Base-by-base conservation (phyloP, 2,329 filamentous ascomycete genomes). In the Clarireedia monteithiana region DNA sequence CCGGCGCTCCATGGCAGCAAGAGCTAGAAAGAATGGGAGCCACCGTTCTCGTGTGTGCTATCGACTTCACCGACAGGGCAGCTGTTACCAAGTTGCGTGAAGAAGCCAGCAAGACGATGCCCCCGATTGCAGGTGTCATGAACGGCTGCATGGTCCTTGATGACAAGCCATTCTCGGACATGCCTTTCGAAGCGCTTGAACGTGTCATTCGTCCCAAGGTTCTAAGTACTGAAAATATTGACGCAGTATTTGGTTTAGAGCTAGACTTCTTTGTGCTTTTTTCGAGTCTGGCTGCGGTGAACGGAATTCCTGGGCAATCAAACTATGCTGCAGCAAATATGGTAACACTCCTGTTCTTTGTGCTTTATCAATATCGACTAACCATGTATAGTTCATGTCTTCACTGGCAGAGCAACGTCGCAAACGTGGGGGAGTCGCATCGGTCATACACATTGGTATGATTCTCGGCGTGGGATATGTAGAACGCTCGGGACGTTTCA, bases 401-500 rank as follows among this genome's bases (percentile, higher is more conserved):
- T 63, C 69, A 4, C 69, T 77, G 26, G 70, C 67, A 3, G 68
- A 70, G 23, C 68, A 75, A 58, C 71, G 77, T 2, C 67, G 69
- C 0, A 64, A 64, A 1, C 66, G 66, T 24, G 75, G 75, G 1
- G 65, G 77, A 2, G 69, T 74, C 2, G 76, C 74, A 24, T 71
- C 75, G 0, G 74, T 74, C 0, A 69, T 85, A 1, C 75, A 83
- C 61, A 68, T 84, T 14, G 79, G 79, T 0, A 73, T 74, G 1
- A 73, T 84, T 7, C 66, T 68, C 3, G 74, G 69, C 5, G 64
- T 72, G 4, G 75, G 76, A 1, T 71, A 68, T 51, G 62, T 76
- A 4, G 38, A 40, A 38, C 55, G 44, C 4, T 34, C 46, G 26
- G 53, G 47, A 12, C 26, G 27, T 12, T 34, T 36, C 15, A 50